Evolutionary conservation across 139 green algal genomes (phyloP).

Genomic region (Eudorina sp.): DNA sequence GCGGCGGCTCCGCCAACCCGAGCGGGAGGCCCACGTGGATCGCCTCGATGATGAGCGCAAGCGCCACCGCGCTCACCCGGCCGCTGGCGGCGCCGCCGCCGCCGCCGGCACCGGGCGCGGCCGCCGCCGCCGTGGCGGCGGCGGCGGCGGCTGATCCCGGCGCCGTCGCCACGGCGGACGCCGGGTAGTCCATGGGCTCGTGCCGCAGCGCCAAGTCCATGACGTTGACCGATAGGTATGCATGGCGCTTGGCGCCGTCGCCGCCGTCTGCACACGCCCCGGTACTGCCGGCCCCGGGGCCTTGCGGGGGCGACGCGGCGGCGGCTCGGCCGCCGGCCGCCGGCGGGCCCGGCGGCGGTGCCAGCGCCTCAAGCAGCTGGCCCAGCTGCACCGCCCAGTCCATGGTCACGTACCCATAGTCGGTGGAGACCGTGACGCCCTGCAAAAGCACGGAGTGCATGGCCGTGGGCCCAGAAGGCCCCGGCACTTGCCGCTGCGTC

Average conservation of each 20-base stretch:
- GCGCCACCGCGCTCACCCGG: constrained; percentile 43
- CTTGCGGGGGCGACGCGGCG: background rate
- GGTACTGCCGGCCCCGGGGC: too few relatives aligned
- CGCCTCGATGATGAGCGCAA: constrained; percentile 47
- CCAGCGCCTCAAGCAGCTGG: background rate
- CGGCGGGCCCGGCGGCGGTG: too few relatives aligned
- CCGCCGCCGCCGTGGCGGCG: background rate
- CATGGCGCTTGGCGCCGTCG: background rate
- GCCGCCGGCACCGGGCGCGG: background rate
- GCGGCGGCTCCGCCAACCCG: background rate
- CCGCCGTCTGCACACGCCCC: background rate
- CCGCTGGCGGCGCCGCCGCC: background rate
- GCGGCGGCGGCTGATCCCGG: background rate
- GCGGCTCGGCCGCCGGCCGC: background rate
- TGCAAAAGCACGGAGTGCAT: constrained; percentile 53
- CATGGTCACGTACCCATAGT: constrained; percentile 52
- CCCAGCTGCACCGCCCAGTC: constrained; percentile 52
- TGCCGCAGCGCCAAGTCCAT: constrained; percentile 55
- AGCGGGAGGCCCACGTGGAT: constrained; percentile 12
- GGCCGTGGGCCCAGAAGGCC: too few relatives aligned
- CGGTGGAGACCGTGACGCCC: constrained; percentile 59
- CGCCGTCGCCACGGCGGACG: background rate
- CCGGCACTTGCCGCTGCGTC: too few relatives aligned
- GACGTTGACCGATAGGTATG: constrained; percentile 29
- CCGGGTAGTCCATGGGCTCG: constrained; percentile 56